phyloP scores from a whole-genome alignment of 805 yeast species.

The Wickerhamiella musiphila region DNA sequence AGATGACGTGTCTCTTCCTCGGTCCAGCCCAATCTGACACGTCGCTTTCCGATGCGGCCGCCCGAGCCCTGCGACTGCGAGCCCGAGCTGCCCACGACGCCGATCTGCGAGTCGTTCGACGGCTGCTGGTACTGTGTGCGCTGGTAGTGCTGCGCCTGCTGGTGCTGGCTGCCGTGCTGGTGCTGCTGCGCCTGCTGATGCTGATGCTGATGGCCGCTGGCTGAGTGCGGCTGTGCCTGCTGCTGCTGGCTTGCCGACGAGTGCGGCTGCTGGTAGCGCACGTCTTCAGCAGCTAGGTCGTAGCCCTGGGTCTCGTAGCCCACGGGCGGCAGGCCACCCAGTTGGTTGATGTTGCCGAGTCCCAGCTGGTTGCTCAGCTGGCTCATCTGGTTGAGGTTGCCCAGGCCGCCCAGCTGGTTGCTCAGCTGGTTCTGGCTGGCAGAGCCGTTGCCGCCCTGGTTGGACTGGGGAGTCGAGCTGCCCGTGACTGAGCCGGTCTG shows the following conservation, averaged over 20 bases:
- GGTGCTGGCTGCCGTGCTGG: background rate
- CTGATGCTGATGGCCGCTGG: conserved; percentile 1
- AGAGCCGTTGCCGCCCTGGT: conserved; percentile 4
- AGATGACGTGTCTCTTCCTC: conserved; percentile 27
- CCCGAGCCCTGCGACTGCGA: conserved; percentile 13
- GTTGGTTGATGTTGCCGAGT: no score
- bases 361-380: no score
- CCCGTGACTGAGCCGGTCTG: conserved; percentile 6
- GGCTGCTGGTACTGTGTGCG: background rate
- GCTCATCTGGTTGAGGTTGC: no score
- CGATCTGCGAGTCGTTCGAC: conserved; percentile 12
- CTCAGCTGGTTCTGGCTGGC: no score
- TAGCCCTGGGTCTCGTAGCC: no score
- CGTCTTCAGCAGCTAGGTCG: no score
- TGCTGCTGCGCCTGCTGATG: conserved; percentile 3
- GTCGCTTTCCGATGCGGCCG: conserved; percentile 19
- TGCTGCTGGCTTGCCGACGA: background rate
- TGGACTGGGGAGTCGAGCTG: conserved; percentile 4
- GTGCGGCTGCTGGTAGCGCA: background rate
- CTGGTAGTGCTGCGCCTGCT: conserved; percentile 1
- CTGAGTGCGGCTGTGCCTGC: conserved; percentile 4
- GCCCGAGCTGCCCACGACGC: conserved; percentile 13
- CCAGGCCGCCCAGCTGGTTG: no score
- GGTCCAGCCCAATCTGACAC: conserved; percentile 26
- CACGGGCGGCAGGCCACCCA: no score